Evolutionary conservation across 352 stramenopile species (phyloP).

Genomic region (Globisporangium cylindrosporum): DNA sequence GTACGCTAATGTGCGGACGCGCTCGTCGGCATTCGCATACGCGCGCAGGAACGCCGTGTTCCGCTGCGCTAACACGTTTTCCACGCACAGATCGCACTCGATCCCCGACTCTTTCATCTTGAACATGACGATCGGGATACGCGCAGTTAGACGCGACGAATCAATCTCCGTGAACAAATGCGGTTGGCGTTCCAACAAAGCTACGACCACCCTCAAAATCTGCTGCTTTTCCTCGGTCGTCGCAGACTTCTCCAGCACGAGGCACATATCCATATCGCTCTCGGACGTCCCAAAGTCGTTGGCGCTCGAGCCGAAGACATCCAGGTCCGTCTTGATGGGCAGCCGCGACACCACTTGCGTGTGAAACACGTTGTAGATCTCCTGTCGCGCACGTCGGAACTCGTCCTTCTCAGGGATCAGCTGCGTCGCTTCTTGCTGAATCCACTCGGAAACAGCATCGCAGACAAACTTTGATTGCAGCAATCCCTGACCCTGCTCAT

Average conservation of each 20-base stretch:
- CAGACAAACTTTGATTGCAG: constrained; percentile 45
- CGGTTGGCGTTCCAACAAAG: constrained; percentile 45
- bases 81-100: constrained; percentile 86
- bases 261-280: constrained; percentile 94
- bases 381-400: constrained; percentile 61
- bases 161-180: constrained; percentile 72
- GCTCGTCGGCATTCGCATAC: constrained; percentile 85
- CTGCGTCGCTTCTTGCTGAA: constrained; percentile 39
- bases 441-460: constrained; percentile 41
- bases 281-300: constrained; percentile 95
- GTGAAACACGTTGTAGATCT: constrained; percentile 68
- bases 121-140: constrained; percentile 99
- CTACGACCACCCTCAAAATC: constrained; percentile 59
- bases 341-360: constrained; percentile 57
- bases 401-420: constrained; percentile 61
- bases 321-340: constrained; percentile 53
- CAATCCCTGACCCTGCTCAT: constrained; percentile 13
- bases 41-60: constrained; percentile 95
- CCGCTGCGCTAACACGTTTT: constrained; percentile 96
- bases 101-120: constrained; percentile 71
- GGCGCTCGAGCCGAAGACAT: constrained; percentile 95
- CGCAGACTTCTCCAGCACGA: constrained; percentile 45
- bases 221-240: constrained; percentile 67
- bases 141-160: constrained; percentile 87
- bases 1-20: constrained; percentile 77